Evolutionary conservation across 495 filamentous ascomycete species (phyloP).

Genomic region (Lichenothelia convexa): DNA sequence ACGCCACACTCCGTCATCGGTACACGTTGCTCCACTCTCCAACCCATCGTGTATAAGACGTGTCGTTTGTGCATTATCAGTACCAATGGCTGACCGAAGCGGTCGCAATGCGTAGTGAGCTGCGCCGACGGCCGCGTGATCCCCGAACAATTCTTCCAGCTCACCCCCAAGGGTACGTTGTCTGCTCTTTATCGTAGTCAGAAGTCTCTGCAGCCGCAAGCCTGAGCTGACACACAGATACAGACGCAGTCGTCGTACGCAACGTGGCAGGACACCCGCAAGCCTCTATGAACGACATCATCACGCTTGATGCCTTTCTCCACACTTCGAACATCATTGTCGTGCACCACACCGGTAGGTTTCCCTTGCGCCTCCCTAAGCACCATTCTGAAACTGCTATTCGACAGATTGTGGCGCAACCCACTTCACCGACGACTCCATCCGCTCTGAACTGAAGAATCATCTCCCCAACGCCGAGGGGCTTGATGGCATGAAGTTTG

Average conservation of each 20-base stretch:
- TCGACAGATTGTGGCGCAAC: slow-evolving; percentile 8
- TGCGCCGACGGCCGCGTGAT: too few relatives aligned
- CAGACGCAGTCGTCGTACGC: slow-evolving; percentile 5
- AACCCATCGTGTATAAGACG: too few relatives aligned
- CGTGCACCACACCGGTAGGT: slow-evolving; percentile 10
- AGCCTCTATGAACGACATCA: slow-evolving; percentile 3
- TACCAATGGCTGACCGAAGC: too few relatives aligned
- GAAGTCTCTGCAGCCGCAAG: too few relatives aligned
- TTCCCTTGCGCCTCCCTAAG: neutral
- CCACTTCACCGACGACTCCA: slow-evolving; percentile 1
- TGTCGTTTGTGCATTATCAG: too few relatives aligned
- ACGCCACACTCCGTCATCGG: too few relatives aligned
- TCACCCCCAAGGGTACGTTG: too few relatives aligned
- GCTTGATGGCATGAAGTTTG: slow-evolving; percentile 6
- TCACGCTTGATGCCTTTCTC: slow-evolving; percentile 7
- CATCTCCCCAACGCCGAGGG: neutral
- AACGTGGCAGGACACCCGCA: slow-evolving; percentile 7
- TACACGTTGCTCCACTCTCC: too few relatives aligned
- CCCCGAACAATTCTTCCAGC: too few relatives aligned
- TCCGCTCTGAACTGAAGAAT: slow-evolving; percentile 2
- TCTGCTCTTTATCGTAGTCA: too few relatives aligned
- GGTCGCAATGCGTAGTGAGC: too few relatives aligned
- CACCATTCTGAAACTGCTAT: neutral
- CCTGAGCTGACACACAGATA: too few relatives aligned
- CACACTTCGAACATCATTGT: slow-evolving; percentile 5